Percentiles rank a stretch among this genome's conserved stretches.
Evolutionary conservation across 345 rosid genomes (phyloP).

Genomic region (Hibiscus mutabilis): DNA sequence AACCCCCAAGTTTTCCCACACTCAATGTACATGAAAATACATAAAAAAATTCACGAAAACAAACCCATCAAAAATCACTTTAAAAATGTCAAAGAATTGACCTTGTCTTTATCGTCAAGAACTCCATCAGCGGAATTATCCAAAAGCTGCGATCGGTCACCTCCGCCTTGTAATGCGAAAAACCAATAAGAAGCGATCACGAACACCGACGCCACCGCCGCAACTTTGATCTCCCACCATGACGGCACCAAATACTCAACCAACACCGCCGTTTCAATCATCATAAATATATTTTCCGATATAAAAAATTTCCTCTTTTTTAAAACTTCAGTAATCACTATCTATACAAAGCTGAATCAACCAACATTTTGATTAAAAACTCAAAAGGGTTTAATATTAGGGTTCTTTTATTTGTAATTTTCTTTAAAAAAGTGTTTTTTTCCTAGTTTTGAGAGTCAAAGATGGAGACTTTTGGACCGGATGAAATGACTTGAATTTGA

Average conservation of each 20-base stretch:
- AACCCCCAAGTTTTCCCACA: too few species aligned
- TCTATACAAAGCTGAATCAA: neutral
- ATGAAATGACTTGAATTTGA: neutral
- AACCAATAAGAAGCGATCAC: slow-evolving; percentile 55
- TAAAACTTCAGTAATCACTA: neutral
- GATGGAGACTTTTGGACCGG: slow-evolving; percentile 6
- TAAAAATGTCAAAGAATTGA: slow-evolving; percentile 13
- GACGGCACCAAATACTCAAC: slow-evolving; percentile 63
- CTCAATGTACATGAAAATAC: too few species aligned
- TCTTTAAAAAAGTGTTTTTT: neutral
- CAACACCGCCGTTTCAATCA: slow-evolving; percentile 33
- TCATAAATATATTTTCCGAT: neutral
- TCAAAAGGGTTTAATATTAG: neutral
- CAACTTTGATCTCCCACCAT: slow-evolving; percentile 81
- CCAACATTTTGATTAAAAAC: neutral
- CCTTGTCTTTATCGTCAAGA: slow-evolving; percentile 57
- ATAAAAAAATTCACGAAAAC: neutral
- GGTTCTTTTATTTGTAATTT: slow-evolving; percentile 4
- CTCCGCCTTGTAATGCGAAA: slow-evolving; percentile 41
- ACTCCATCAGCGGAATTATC: slow-evolving; percentile 37
- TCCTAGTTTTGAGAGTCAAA: neutral
- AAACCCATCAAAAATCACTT: neutral
- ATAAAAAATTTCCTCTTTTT: neutral
- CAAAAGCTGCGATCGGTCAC: slow-evolving; percentile 34
- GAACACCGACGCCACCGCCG: slow-evolving; percentile 54